Conservation (phyloP, 306 rosid genomes). For the Ochetophila trinervis region DNA sequence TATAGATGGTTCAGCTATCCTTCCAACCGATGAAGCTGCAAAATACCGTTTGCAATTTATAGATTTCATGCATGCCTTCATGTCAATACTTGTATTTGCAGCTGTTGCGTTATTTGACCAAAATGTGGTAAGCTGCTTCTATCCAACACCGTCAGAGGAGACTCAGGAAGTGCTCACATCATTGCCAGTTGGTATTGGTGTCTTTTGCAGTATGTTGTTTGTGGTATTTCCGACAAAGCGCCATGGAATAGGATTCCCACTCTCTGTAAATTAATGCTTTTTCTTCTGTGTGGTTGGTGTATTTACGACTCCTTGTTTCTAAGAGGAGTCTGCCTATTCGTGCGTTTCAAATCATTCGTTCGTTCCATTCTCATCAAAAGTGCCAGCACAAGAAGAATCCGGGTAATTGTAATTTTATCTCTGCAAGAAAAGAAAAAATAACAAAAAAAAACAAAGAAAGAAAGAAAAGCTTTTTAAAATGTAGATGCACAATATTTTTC, state of each 20-base stretch:
- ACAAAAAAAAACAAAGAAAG: too few relatives aligned
- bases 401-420: too few relatives aligned
- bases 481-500: too few relatives aligned
- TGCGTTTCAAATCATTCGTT: too few relatives aligned
- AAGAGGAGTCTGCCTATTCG: too few relatives aligned
- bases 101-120: constrained; percentile 70
- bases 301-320: too few relatives aligned
- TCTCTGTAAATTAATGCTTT: constrained; percentile 38
- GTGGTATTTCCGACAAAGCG: constrained; percentile 63
- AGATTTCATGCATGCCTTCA: constrained; percentile 71
- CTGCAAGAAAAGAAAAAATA: too few relatives aligned
- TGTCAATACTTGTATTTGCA: constrained; percentile 59
- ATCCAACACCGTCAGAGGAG: constrained; percentile 64
- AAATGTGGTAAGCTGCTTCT: constrained; percentile 61
- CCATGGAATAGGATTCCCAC: constrained; percentile 85
- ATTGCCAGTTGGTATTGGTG: constrained; percentile 65
- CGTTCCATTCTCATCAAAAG: too few relatives aligned
- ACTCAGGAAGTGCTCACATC: constrained; percentile 44
- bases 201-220: constrained; percentile 59
- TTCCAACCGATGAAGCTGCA: constrained; percentile 29
- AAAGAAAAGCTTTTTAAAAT: too few relatives aligned
- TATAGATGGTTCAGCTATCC: constrained; percentile 47
- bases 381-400: too few relatives aligned
- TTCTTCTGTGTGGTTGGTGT: not conserved
- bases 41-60: constrained; percentile 45